phyloP scores from a whole-genome alignment of 2,329 filamentous ascomycete species.

The Neofusicoccum kwambonambiense region DNA sequence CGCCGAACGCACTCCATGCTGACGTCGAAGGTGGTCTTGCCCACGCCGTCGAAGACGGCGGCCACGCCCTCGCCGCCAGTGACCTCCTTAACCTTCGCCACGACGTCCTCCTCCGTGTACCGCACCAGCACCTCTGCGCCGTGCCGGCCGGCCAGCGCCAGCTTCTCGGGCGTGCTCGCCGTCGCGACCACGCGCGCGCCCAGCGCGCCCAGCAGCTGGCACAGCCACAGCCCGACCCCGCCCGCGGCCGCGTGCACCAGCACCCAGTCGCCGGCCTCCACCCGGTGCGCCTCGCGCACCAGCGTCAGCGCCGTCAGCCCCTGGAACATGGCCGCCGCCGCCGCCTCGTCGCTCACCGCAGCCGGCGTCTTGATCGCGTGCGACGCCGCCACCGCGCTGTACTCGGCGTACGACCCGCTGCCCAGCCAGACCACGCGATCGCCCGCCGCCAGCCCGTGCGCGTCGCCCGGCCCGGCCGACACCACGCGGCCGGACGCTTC shows the following conservation, averaged over 20 bases:
- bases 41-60: conserved; percentile 83
- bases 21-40: conserved; percentile 78
- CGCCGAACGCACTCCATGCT: conserved; percentile 70
- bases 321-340: conserved; percentile 71
- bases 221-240: conserved; percentile 68
- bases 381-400: conserved; percentile 53
- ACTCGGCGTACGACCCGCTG: conserved; percentile 56
- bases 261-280: conserved; percentile 75
- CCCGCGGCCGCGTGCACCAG: conserved; percentile 85
- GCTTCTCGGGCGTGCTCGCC: conserved; percentile 71
- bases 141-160: conserved; percentile 64
- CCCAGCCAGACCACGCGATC: conserved; percentile 71
- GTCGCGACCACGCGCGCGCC: conserved; percentile 80
- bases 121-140: conserved; percentile 73
- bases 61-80: conserved; percentile 71
- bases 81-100: conserved; percentile 62
- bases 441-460: conserved; percentile 64
- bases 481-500: conserved; percentile 75
- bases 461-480: conserved; percentile 58
- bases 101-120: conserved; percentile 61
- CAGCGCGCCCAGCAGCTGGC: conserved; percentile 69
- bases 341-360: conserved; percentile 59
- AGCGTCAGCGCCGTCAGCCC: conserved; percentile 81
- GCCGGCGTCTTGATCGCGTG: conserved; percentile 64
- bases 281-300: conserved; percentile 68